Evolutionary conservation across 805 yeast genomes (phyloP), one percentile per base, ranked within the genome.

Genomic region (Kluyveromyces nonfermentans): DNA sequence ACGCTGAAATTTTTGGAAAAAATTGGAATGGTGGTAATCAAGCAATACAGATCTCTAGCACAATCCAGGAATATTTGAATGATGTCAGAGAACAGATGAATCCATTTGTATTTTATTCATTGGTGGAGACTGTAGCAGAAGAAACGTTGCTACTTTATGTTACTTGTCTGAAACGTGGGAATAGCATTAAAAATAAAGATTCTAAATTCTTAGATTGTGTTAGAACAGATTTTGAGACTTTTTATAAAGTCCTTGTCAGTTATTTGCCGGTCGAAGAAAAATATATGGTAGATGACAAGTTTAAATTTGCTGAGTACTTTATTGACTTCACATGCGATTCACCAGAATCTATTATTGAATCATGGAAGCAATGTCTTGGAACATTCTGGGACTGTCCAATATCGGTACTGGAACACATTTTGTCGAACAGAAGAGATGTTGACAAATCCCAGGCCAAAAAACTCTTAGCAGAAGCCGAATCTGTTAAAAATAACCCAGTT

Each of bases 341-440:
- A 2, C 63, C 68, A 7, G 72, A 68, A n/a, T 75, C 72, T 28
- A 66, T 79, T 20, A 54, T 73, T n/a, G 68, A 59, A 21, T 70
- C 75, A 44, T 84, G 88, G 80, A 70, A 70, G 54, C 77, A 73
- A 36, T 74, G 84, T 33, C 66, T 87, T 42, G 68, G 69, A 10
- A 74, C 73, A 34, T 87, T 81, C 67, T 80, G 86, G 65, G 88
- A 86, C 59, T 80, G 89, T 46, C 88, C 95, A 0, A 64, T 81
- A 7, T 81, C 76, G 41, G 75, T 87, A 54, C 71, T 89, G 35
- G 75, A 74, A 37, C 79, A 80, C 12, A 73, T 87, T 35, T 69
- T 88, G 42, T 68, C 70, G 50, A 60, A 68, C 33, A 60, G 71
- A 46, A 60, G 64, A 42, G 70, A 67, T 42, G 56, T 65, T 35